Evolutionary conservation across 208 protist genomes (phyloP), one percentile per base, ranked within the genome.

Genomic region (Acanthamoeba triangularis): DNA sequence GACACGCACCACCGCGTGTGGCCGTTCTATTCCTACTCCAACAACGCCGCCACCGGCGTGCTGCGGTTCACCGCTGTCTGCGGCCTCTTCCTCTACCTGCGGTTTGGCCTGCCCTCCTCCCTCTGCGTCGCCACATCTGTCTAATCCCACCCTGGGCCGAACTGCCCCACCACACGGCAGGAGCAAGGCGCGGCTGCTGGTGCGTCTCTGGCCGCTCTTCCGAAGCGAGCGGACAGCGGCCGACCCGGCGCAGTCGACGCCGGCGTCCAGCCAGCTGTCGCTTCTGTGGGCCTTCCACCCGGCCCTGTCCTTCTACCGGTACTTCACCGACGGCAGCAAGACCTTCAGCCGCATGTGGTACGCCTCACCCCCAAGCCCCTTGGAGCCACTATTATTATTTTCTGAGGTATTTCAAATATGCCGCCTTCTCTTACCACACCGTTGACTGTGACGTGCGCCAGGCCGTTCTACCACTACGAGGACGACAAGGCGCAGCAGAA

Each of bases 291-390:
- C 37, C 33, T 82, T 82, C 74, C 74, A 82, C 25, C 74, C 74
- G 7, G 74, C 74, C 33, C n/a, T 82, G 10, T 44, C 37, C 44
- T 3, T 82, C 35, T 82, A 52, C 37, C 74, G 74, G 0, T 82
- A 82, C 74, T 82, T 82, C 74, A 54, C 74, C 74, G 25, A 52
- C 44, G 74, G 41, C 44, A 49, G 18, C 74, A 82, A 82, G 74
- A 52, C 23, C 74, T 82, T 82, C 37, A 52, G 74, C 37, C 74
- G 74, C 18, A 10, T 82, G 18, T 82, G 74, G 74, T 82, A 49
- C 44, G 74, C 16, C 16, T 30, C 25, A n/a, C 33, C 20, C 16
- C 37, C 6, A n/a, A n/a, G n/a, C n/a, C n/a, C n/a, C n/a, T n/a
- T n/a, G n/a, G n/a, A n/a, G n/a, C n/a, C n/a, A n/a, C n/a, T n/a